Conservation (phyloP, 805 yeast species). For the Grigorovia humatica region DNA sequence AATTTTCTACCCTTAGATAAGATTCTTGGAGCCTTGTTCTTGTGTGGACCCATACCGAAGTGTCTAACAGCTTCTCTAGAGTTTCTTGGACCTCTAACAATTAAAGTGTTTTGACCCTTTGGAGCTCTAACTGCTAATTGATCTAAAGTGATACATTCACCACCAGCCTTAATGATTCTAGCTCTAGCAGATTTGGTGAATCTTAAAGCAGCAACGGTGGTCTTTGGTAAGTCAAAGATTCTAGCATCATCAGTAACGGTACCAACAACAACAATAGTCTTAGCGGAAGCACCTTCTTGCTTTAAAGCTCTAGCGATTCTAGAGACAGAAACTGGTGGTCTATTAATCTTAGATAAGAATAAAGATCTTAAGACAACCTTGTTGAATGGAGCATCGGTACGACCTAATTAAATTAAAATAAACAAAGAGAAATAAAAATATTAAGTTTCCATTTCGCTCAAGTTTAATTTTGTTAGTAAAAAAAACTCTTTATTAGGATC, state of each 20-base stretch:
- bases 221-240: slow-evolving; percentile 87
- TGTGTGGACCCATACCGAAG: slow-evolving; percentile 99
- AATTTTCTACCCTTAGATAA: slow-evolving; percentile 97
- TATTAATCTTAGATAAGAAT: slow-evolving; percentile 97
- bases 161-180: slow-evolving; percentile 95
- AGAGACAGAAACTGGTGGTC: slow-evolving; percentile 97
- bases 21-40: slow-evolving; percentile 98
- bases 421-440: slow-evolving; percentile 1
- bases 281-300: slow-evolving; percentile 76
- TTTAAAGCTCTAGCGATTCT: slow-evolving; percentile 77
- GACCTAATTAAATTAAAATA: slow-evolving; percentile 43
- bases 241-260: slow-evolving; percentile 98
- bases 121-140: slow-evolving; percentile 99
- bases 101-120: slow-evolving; percentile 97
- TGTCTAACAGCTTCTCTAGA: slow-evolving; percentile 99
- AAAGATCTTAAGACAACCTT: slow-evolving; percentile 87
- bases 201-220: slow-evolving; percentile 97
- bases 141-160: slow-evolving; percentile 98
- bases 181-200: slow-evolving; percentile 99
- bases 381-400: slow-evolving; percentile 99
- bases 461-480: slow-evolving; percentile 1
- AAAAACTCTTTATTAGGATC: slow-evolving; percentile 4
- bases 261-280: slow-evolving; percentile 97
- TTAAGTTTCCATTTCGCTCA: slow-evolving; percentile 28
- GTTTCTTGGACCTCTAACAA: slow-evolving; percentile 98